These are phyloP conservation scores for Terana coerulea DNA, from an alignment of 768 basidiomycete genomes.

Conservation along the genomic window DNA sequence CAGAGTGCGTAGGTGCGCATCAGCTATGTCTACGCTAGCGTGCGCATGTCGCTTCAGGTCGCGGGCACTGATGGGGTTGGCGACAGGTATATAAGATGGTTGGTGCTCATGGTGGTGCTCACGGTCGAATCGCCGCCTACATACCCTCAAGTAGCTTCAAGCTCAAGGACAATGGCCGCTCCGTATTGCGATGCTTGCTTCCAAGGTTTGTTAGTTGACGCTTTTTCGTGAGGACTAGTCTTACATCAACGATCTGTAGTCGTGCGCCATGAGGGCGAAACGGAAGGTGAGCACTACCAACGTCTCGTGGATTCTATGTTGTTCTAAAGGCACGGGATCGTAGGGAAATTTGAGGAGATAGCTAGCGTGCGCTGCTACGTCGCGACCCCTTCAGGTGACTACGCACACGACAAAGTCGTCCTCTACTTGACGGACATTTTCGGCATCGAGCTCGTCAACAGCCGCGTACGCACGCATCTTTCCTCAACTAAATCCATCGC, in stretches of 20 bases:
- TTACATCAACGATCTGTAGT: conserved; percentile 2
- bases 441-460: conserved; percentile 27
- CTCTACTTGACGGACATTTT: conserved; percentile 37
- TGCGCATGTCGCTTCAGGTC: neutral
- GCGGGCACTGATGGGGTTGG: neutral
- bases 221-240: neutral
- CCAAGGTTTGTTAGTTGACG: conserved; percentile 3
- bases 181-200: conserved; percentile 14
- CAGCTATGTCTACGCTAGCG: too few relatives aligned
- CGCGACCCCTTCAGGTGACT: conserved; percentile 34
- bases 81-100: neutral
- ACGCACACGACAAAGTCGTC: conserved; percentile 32
- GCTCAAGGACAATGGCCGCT: neutral
- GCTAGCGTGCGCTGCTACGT: conserved; percentile 39
- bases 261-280: conserved; percentile 20
- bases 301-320: neutral
- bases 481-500: neutral
- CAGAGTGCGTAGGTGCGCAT: too few relatives aligned
- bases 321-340: neutral
- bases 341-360: conserved; percentile 35
- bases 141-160: too few relatives aligned
- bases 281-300: conserved; percentile 12
- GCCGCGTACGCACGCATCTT: conserved; percentile 16
- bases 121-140: too few relatives aligned
- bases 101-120: neutral